phyloP scores from a whole-genome alignment of 805 yeast species.

The Candida corydali region DNA sequence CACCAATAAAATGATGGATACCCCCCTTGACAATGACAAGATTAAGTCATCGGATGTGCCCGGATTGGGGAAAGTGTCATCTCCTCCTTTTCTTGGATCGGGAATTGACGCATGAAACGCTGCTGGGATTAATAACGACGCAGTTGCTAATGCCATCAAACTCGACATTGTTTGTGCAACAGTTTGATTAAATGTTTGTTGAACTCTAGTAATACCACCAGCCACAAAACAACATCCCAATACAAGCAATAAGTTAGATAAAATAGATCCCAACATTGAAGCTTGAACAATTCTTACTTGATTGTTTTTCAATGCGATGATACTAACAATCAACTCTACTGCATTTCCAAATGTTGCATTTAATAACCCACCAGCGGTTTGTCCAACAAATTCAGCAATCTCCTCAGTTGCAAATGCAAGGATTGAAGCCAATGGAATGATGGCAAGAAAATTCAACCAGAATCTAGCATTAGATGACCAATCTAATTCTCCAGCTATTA shows the following conservation, averaged over 20 bases:
- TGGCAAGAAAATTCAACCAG: slow-evolving; percentile 78
- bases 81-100: slow-evolving; percentile 28
- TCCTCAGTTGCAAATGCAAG: slow-evolving; percentile 93
- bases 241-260: slow-evolving; percentile 83
- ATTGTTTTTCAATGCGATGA: slow-evolving; percentile 80
- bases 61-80: slow-evolving; percentile 32
- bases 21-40: slow-evolving; percentile 77
- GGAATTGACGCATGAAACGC: slow-evolving; percentile 87
- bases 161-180: slow-evolving; percentile 98
- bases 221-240: slow-evolving; percentile 93
- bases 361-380: slow-evolving; percentile 87
- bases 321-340: slow-evolving; percentile 90
- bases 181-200: slow-evolving; percentile 89
- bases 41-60: slow-evolving; percentile 45
- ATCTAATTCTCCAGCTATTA: slow-evolving; percentile 60
- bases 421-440: slow-evolving; percentile 87
- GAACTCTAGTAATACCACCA: slow-evolving; percentile 84
- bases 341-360: slow-evolving; percentile 99
- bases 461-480: slow-evolving; percentile 58
- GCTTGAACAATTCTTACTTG: slow-evolving; percentile 96
- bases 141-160: slow-evolving; percentile 83
- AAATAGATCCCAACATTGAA: slow-evolving; percentile 91
- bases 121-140: slow-evolving; percentile 89
- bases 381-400: slow-evolving; percentile 80
- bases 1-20: slow-evolving; percentile 70